phyloP scores from a whole-genome alignment of 495 filamentous ascomycete genomes.

The Hypoxylon fuscum region DNA sequence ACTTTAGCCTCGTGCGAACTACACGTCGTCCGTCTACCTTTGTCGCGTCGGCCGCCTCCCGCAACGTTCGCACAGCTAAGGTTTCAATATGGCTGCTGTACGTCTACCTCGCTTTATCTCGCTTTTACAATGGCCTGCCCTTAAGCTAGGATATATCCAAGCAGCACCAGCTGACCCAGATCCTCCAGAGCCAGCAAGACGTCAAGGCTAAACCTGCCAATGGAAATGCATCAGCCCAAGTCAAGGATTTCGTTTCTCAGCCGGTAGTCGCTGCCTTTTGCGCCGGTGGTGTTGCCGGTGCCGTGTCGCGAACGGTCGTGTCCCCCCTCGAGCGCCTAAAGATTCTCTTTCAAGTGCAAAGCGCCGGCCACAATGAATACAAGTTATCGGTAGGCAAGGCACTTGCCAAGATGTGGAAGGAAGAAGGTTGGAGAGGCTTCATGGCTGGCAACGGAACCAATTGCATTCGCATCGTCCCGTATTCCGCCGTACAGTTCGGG shows the following conservation, averaged over 20 bases:
- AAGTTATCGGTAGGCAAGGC: conserved; percentile 89
- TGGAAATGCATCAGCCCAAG: conserved; percentile 35
- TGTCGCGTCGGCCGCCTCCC: conserved; percentile 20
- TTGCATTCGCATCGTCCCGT: conserved; percentile 96
- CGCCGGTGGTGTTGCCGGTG: conserved; percentile 94
- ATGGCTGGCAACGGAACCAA: conserved; percentile 98
- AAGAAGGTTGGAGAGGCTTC: conserved; percentile 95
- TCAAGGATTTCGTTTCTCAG: conserved; percentile 68
- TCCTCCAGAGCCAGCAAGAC: conserved; percentile 37
- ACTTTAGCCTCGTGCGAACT: conserved; percentile 23
- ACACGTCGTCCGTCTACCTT: conserved; percentile 3
- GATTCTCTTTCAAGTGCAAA: conserved; percentile 97
- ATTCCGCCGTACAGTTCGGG: conserved; percentile 97
- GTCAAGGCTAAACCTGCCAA: conserved; percentile 40
- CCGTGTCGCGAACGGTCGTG: conserved; percentile 96
- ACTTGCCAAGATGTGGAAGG: conserved; percentile 90
- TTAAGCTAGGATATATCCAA: conserved; percentile 3
- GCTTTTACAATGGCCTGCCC: neutral
- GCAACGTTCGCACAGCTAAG: conserved; percentile 9
- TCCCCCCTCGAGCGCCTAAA: conserved; percentile 95
- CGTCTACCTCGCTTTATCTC: conserved; percentile 11
- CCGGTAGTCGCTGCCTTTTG: conserved; percentile 91
- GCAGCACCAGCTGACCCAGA: conserved; percentile 25
- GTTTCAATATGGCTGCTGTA: conserved; percentile 36
- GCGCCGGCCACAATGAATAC: conserved; percentile 88